Base-by-base conservation (phyloP, 2,329 filamentous ascomycete species). In the Diaporthe longicolla region DNA sequence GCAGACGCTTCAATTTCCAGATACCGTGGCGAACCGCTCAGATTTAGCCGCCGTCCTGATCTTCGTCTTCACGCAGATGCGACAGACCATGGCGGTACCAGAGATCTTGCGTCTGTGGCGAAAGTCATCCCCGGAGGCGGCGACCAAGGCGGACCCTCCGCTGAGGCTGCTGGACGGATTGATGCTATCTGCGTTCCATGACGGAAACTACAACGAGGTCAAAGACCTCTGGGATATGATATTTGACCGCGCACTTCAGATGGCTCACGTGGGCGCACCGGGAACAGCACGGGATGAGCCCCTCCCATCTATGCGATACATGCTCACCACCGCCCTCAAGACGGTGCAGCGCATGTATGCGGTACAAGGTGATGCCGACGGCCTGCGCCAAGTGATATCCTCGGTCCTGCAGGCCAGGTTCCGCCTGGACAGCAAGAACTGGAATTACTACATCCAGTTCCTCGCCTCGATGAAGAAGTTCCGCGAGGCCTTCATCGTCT, bases 401-500 rank as follows among this genome's bases (percentile, higher is more conserved):
- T 82, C 88, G n/a, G 85, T 95, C 15, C 85, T 90, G 11, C 80
- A 81, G 1, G 87, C 88, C 54, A 96, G 95, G 15, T 98, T 96
- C 84, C 84, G 86, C 37, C 83, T 98, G 73, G 92, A 94, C 79
- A 92, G 90, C 80, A 89, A 88, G 78, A 95, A 94, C 77, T 97
- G 95, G 95, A 97, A 97, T 80, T 87, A 89, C 68, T 92, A 94
- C 76, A 88, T 98, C 72, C 90, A 93, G 78, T 83, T 88, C 68
- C 89, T 98, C 37, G 90, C 91, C 32, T 84, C 87, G 19, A 86
- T 91, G 71, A 87, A 88, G 59, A 86, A 88, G 59, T 88, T 89
- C 78, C 83, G 90, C 63, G 87, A 92, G 26, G 95, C 95, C 50
- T 97, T 97, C 83, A 80, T 84, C 29, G 83, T 92, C 69, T 96